Percentiles rank a stretch among this genome's conserved stretches.
phyloP scores from a whole-genome alignment of 805 yeast species.

The Metschnikowia cubensis region DNA sequence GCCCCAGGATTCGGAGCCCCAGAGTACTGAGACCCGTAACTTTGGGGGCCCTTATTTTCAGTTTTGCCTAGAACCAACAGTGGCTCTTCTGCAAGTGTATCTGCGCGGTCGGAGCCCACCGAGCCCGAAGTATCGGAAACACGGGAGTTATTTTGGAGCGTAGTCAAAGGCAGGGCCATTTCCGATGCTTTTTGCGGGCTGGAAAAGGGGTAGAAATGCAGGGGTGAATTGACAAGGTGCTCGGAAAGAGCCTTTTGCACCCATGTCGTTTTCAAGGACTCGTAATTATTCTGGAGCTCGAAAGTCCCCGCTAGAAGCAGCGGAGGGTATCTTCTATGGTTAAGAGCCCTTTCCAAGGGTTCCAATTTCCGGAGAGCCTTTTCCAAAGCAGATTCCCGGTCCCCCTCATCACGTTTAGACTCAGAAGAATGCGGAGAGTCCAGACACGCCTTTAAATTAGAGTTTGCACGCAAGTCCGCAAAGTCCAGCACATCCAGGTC shows the following conservation, averaged over 20 bases:
- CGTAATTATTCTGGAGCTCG: conserved; percentile 25
- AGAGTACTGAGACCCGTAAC: no score
- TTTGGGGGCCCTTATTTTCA: no score
- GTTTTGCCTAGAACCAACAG: not conserved
- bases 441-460: no score
- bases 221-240: conserved; percentile 2
- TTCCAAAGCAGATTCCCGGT: not conserved
- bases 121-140: not conserved
- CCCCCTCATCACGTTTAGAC: no score
- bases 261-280: conserved; percentile 8
- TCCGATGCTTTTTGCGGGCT: not conserved
- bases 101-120: not conserved
- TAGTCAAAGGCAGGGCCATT: not conserved
- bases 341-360: conserved; percentile 31
- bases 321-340: conserved; percentile 54
- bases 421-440: no score
- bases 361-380: conserved; percentile 16
- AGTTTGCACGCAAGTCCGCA: no score
- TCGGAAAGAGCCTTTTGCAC: conserved; percentile 8
- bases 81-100: not conserved
- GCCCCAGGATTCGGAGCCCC: no score
- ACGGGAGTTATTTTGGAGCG: not conserved
- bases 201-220: not conserved
- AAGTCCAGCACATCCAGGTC: no score
- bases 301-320: conserved; percentile 30